Conservation (phyloP, 345 rosid species). For the Gynandropsis gynandra region DNA sequence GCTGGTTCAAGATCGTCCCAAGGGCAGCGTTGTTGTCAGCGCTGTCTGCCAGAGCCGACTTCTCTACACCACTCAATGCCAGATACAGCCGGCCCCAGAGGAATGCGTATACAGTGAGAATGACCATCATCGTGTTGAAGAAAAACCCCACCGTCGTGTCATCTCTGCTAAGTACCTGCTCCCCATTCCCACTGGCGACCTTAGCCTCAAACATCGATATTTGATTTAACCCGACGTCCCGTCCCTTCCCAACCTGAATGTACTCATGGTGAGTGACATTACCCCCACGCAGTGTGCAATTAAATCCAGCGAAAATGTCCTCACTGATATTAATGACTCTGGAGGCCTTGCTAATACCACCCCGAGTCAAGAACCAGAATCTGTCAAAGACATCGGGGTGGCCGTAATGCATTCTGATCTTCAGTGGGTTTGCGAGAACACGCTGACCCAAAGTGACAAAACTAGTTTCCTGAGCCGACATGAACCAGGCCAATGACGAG, state of each 20-base stretch:
- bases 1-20: conserved; percentile 73
- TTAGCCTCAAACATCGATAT: conserved; percentile 84
- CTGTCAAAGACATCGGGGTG: conserved; percentile 95
- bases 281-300: conserved; percentile 85
- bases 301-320: conserved; percentile 92
- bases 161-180: conserved; percentile 86
- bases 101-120: conserved; percentile 62
- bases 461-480: conserved; percentile 86
- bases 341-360: conserved; percentile 92
- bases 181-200: conserved; percentile 91
- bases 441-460: conserved; percentile 91
- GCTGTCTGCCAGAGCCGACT: conserved; percentile 30
- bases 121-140: conserved; percentile 67
- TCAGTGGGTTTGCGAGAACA: conserved; percentile 82
- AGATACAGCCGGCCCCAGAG: conserved; percentile 89
- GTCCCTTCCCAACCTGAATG: conserved; percentile 88
- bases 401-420: conserved; percentile 88
- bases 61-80: conserved; percentile 78
- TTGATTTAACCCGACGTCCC: conserved; percentile 87
- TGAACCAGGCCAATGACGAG: conserved; percentile 89
- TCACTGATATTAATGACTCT: conserved; percentile 79
- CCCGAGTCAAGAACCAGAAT: conserved; percentile 80
- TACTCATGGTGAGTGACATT: conserved; percentile 93
- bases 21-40: conserved; percentile 46
- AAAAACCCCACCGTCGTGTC: conserved; percentile 67